Evolutionary conservation across 1,284 basidiomycete species (phyloP), one percentile per base, ranked within the genome.

Genomic region (Golubevia sp.): DNA sequence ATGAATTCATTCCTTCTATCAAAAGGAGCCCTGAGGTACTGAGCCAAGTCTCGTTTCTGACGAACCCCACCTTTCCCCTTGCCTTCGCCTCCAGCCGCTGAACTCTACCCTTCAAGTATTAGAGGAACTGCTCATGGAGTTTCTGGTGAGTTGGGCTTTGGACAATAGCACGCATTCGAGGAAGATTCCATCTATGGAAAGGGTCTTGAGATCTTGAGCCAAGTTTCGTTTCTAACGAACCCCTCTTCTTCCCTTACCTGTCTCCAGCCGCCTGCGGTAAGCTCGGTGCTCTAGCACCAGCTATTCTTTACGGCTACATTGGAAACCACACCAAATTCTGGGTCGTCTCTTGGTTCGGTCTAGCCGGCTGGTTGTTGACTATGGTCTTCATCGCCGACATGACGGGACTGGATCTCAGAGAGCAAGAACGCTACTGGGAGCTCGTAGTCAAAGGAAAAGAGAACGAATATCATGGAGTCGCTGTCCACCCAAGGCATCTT

Each of bases 401-500:
- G 8, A 87, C 87, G n/a, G 87, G 87, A 61, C 83, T 88, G 54
- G 87, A 87, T 71, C 83, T 87, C 23, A 83, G 86, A 60, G 87
- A 88, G 79, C 86, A 87, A 73, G 87, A 88, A 73, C 84, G 87
- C 61, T 87, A 87, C 85, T 88, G 86, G 87, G 77, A 83, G 13
- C 86, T 84, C 64, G 87, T 88, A 49, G 81, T 86, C 18, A 74
- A 83, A 52, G 87, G 87, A n/a, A 81, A 84, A 24, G 79, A 83
- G 23, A 64, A 80, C 24, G 85, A 86, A 52, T 88, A 88, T 83
- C 87, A 87, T 79, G 87, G 87, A 62, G 85, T 88, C 61, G 87
- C 87, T 27, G 82, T 88, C 51, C 86, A 87, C 83, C 87, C 85
- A 11, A 80, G 86, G 27, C 87, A 88, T 79, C 75, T 88, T 13